These are phyloP conservation scores for Starmerella floris DNA, from an alignment of 805 yeast genomes.

Conservation along the genomic window DNA sequence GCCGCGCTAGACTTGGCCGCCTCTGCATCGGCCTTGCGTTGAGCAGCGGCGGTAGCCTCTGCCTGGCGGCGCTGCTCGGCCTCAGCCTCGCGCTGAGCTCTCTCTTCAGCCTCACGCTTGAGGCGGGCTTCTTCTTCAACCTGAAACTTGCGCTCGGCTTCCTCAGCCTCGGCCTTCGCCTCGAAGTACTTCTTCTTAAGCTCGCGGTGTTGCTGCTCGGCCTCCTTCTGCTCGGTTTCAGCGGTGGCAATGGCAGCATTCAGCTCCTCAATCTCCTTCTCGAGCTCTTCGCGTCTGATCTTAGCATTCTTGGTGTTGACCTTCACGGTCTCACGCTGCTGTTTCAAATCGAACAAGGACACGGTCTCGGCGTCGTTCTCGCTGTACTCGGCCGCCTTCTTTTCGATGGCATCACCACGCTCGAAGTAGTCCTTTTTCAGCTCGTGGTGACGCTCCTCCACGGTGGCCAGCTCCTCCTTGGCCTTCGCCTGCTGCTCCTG, in stretches of 20 bases:
- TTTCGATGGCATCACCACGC: slow-evolving; percentile 16
- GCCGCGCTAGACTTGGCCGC: slow-evolving; percentile 10
- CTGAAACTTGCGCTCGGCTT: slow-evolving; percentile 18
- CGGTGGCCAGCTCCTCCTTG: slow-evolving; percentile 20
- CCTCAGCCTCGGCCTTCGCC: slow-evolving; percentile 19
- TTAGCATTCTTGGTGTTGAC: slow-evolving; percentile 15
- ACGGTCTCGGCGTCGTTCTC: slow-evolving; percentile 22
- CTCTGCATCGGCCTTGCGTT: slow-evolving; percentile 1
- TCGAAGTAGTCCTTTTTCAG: slow-evolving; percentile 20
- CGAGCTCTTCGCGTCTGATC: slow-evolving; percentile 14
- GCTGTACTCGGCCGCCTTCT: slow-evolving; percentile 22
- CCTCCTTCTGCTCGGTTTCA: slow-evolving; percentile 21
- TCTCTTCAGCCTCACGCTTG: slow-evolving; percentile 20
- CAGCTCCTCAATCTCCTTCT: slow-evolving; percentile 8
- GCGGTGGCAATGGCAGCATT: slow-evolving; percentile 16
- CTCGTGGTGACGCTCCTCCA: slow-evolving; percentile 19
- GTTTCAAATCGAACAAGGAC: slow-evolving; percentile 39
- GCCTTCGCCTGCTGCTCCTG: slow-evolving; percentile 16
- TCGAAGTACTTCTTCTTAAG: slow-evolving; percentile 26
- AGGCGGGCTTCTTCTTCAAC: slow-evolving; percentile 18
- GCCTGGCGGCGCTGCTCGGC: slow-evolving; percentile 12
- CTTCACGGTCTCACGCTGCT: slow-evolving; percentile 27
- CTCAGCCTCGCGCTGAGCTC: slow-evolving; percentile 13
- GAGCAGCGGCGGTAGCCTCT: slow-evolving; percentile 8
- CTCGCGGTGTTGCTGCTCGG: slow-evolving; percentile 25